Conservation (phyloP, 768 basidiomycete genomes). For the Tulasnella sp. region DNA sequence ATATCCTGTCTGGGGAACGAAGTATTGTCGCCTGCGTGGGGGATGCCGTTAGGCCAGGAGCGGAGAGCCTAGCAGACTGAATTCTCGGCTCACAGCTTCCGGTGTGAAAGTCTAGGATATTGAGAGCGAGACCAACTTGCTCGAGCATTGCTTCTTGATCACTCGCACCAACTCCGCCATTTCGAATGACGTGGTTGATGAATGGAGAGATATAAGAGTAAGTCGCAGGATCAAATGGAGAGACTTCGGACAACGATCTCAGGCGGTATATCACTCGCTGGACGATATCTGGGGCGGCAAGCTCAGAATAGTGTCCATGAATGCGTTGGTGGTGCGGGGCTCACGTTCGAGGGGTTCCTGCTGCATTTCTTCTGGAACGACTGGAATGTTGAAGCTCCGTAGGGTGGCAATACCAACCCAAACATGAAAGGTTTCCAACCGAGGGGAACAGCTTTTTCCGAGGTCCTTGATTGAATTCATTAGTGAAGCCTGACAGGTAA, state of each 20-base stretch:
- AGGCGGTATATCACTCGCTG: slow-evolving; percentile 83
- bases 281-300: slow-evolving; percentile 56
- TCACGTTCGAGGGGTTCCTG: slow-evolving; percentile 66
- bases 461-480: slow-evolving; percentile 50
- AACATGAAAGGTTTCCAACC: slow-evolving; percentile 61
- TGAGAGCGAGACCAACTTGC: slow-evolving; percentile 71
- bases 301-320: neutral
- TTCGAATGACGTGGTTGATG: slow-evolving; percentile 59
- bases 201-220: slow-evolving; percentile 80
- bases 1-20: slow-evolving; percentile 71
- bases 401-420: slow-evolving; percentile 85
- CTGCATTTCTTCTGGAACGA: slow-evolving; percentile 67
- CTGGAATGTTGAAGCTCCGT: slow-evolving; percentile 60
- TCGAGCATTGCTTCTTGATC: slow-evolving; percentile 69
- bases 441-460: slow-evolving; percentile 65
- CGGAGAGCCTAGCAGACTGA: neutral
- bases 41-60: neutral
- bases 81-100: slow-evolving; percentile 60
- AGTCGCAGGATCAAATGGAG: slow-evolving; percentile 78
- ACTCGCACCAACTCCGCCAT: slow-evolving; percentile 62
- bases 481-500: neutral
- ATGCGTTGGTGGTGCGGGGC: slow-evolving; percentile 33
- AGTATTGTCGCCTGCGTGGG: slow-evolving; percentile 55
- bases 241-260: slow-evolving; percentile 72
- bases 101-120: slow-evolving; percentile 52